Conservation (phyloP, 73 alveolate species). For the Tetrahymena malaccensis region DNA sequence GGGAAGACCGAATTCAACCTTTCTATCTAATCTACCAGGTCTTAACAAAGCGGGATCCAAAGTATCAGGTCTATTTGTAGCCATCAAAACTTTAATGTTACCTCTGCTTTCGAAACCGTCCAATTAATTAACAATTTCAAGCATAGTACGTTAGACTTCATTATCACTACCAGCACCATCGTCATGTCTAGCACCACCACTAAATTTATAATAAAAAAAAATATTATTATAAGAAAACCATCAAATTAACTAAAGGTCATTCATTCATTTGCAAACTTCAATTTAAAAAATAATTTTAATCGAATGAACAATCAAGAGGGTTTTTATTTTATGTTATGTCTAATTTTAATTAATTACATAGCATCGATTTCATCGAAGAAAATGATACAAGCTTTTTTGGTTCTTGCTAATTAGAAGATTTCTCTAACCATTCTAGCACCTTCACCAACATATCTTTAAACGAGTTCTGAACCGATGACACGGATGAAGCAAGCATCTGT, state of each 20-base stretch:
- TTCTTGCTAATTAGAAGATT: background rate
- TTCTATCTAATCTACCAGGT: slow-evolving; percentile 99
- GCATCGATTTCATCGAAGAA: slow-evolving; percentile 99
- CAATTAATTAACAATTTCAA: slow-evolving; percentile 95
- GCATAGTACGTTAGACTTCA: slow-evolving; percentile 95
- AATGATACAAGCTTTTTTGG: slow-evolving; percentile 73
- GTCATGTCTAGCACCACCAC: slow-evolving; percentile 98
- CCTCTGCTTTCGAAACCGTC: slow-evolving; percentile 99
- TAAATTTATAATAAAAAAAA: background rate
- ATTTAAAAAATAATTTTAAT: too few relatives aligned
- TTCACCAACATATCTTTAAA: slow-evolving; percentile 95
- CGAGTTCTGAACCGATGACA: slow-evolving; percentile 98
- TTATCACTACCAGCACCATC: slow-evolving; percentile 96
- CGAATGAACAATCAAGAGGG: too few relatives aligned
- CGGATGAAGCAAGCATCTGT: slow-evolving; percentile 96
- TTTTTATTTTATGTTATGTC: too few relatives aligned
- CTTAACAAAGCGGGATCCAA: slow-evolving; percentile 99
- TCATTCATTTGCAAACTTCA: too few relatives aligned
- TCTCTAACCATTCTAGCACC: background rate
- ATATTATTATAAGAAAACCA: too few relatives aligned
- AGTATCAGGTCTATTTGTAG: slow-evolving; percentile 99
- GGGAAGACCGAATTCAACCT: slow-evolving; percentile 97
- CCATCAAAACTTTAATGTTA: slow-evolving; percentile 83
- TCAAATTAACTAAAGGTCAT: too few relatives aligned
- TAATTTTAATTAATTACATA: too few relatives aligned